Base-by-base conservation (phyloP, 2,329 filamentous ascomycete genomes). In the Verticillium zaregamsianum region DNA sequence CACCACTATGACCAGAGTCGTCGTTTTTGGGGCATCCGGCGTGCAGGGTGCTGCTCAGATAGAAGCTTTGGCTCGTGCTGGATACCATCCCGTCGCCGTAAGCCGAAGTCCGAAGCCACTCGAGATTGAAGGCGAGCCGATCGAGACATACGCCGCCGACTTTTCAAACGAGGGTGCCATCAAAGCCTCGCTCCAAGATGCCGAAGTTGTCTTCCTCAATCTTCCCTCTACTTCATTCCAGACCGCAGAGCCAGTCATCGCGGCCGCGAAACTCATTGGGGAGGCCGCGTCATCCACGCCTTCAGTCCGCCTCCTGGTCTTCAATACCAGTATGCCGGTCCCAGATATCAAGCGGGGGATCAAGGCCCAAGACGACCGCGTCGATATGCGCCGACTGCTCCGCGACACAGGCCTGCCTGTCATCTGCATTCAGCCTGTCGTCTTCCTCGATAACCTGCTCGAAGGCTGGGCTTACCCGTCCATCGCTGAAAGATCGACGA, bases 261-360 rank as follows among this genome's bases (percentile, higher is more conserved):
- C 82, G 6, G 86, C 82, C 0, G 86, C 85, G 59, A 87, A 82
- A 0, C 80, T 84, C 2, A 89, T 76, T 2, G 87, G 86, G 28
- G 77, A 80, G 17, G 64, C 61, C 0, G 79, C 77, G 61, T 85
- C 81, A 0, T 88, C 82, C 2, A 82, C 80, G 0, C 81, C 84
- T 57, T 85, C 87, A 20, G 63, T 71, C 28, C 68, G 65, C n/a
- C 45, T 70, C 28, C 55, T 66, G 14, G 62, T 69, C 9, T 69
- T 70, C 65, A 70, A 70, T 64, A 68, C 66, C 5, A 70, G 69
- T 65, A 69, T 71, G 63, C 67, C 69, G 1, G 66, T 71, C 0
- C 68, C 71, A 2, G 67, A 68, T 58, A 61, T 61, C 55, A 62
- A 67, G 8, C 63, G 63, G 23, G 63, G 62, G 33, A 67, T 70